Percentiles rank a stretch among this genome's conserved stretches.
Evolutionary conservation across 1,284 basidiomycete genomes (phyloP).

Genomic region (Leccinum pallidistipes): DNA sequence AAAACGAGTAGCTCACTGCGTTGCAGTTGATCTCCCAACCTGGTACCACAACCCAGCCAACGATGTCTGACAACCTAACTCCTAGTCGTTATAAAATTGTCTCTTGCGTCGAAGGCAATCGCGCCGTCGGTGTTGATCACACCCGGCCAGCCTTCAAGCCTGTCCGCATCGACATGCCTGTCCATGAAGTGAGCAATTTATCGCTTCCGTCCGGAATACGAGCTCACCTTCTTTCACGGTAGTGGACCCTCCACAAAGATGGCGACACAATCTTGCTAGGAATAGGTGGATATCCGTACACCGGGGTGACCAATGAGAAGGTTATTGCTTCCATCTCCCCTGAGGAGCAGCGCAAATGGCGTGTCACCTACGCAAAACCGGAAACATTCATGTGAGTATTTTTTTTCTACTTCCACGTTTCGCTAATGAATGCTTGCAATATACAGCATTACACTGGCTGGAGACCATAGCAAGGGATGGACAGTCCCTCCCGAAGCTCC

Average conservation of each 20-base stretch:
- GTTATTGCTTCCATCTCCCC: neutral
- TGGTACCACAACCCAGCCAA: neutral
- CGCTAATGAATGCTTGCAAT: neutral
- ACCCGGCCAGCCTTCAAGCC: neutral
- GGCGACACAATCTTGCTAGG: neutral
- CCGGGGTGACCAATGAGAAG: rapidly evolving
- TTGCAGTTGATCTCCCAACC: neutral
- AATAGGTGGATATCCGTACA: neutral
- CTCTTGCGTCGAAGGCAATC: neutral
- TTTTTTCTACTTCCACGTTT: neutral
- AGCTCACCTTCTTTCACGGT: neutral
- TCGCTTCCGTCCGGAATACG: neutral
- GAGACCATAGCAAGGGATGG: neutral
- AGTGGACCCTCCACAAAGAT: neutral
- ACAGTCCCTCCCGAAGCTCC: too few relatives aligned
- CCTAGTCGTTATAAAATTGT: neutral
- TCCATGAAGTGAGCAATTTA: neutral
- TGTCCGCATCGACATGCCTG: neutral
- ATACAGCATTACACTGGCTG: neutral
- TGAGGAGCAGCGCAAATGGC: neutral
- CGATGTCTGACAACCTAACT: neutral
- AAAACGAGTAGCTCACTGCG: neutral
- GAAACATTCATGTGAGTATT: neutral
- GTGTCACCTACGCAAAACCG: neutral
- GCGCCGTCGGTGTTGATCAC: neutral